Evolutionary conservation across 1,284 basidiomycete genomes (phyloP).

Genomic region (Irpex sp.): DNA sequence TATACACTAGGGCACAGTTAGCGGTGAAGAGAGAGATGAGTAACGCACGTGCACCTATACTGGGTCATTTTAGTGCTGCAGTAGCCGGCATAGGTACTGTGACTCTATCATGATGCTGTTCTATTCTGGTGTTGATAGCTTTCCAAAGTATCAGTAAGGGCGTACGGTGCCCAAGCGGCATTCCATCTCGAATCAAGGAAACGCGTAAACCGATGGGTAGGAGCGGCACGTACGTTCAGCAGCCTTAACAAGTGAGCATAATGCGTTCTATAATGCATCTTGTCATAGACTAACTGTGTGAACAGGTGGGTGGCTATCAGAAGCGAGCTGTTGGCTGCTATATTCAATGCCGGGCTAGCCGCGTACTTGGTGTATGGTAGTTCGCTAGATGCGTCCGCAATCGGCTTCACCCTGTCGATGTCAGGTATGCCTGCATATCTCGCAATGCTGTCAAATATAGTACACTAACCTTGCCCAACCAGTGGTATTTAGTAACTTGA

Average conservation of each 20-base stretch:
- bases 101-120: no score
- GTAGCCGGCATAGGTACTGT: conserved; percentile 55
- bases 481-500: conserved; percentile 47
- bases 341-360: conserved; percentile 51
- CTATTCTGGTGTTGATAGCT: no score
- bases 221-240: conserved; percentile 41
- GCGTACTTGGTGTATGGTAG: conserved; percentile 48
- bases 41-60: conserved; percentile 58
- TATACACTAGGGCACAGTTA: conserved; percentile 69
- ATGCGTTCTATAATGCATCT: neutral
- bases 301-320: conserved; percentile 13
- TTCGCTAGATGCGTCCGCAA: conserved; percentile 38
- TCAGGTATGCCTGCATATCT: conserved; percentile 28
- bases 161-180: conserved; percentile 45
- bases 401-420: conserved; percentile 50
- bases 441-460: no score
- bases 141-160: conserved; percentile 50
- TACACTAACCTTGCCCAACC: neutral
- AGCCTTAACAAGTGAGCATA: conserved; percentile 43
- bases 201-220: conserved; percentile 43
- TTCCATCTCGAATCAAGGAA: conserved; percentile 40
- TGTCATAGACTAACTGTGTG: neutral
- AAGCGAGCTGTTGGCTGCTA: conserved; percentile 47
- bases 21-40: conserved; percentile 72
- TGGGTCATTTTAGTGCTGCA: conserved; percentile 65